Evolutionary conservation across 1,139 yeast genomes (phyloP), one percentile per base, ranked within the genome.

Genomic region (Pneumocystis wakefieldiae): DNA sequence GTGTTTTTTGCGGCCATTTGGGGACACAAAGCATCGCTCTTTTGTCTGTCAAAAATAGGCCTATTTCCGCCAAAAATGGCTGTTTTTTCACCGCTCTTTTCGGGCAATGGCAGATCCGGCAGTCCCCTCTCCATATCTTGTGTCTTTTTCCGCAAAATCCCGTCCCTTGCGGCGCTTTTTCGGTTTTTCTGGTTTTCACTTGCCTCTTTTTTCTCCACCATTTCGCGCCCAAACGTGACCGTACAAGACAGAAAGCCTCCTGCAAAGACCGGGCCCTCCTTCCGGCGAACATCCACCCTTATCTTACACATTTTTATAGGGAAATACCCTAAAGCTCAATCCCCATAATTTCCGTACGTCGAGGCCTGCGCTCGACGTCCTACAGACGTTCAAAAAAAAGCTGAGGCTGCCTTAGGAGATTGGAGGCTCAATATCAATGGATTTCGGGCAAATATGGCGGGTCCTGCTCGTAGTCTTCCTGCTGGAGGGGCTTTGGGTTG

Each of bases 241-340:
- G 72, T 92, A 76, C 64, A 76, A 64, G 24, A 70, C 62, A 67
- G 58, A 63, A 19, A 64, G 41, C 62, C 69, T 38, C 59, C 66
- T 59, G 39, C 61, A 35, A 57, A 61, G 5, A 57, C 37, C 53
- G 41, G 61, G 57, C 57, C 53, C 19, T 64, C 59, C 61, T 66
- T 66, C 39, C 65, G 15, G 37, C 64, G 64, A 61, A 63, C 60
- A 29, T 62, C 41, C 41, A 59, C 63, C 12, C 64, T 67, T 62
- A 67, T 61, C 12, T 70, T 68, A 36, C 70, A 64, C 41, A 62
- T 63, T 29, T 48, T 14, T 12, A 28, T 32, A 15, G 35, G n/a
- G 28, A n/a, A 53, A 58, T 55, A n/a, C 28, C 29, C 35, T 32
- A 41, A 29, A 3, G 3, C 6, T 29, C 32, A 29, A 6, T 29